Evolutionary conservation across 352 stramenopile species (phyloP).

Genomic region (Phytophthora vignae): DNA sequence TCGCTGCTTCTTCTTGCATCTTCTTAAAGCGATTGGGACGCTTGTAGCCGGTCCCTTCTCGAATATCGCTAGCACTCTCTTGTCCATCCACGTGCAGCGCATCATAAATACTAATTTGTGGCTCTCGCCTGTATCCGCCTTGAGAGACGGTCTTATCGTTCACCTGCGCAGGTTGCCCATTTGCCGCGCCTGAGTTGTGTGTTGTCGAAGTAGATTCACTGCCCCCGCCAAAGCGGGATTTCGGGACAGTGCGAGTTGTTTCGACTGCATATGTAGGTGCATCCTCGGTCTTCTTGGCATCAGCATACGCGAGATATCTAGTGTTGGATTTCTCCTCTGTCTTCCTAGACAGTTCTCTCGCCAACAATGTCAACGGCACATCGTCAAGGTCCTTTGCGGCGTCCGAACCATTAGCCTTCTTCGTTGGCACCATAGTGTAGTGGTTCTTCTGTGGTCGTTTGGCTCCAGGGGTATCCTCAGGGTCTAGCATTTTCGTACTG

Average conservation of each 20-base stretch:
- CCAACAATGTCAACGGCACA: conserved; percentile 28
- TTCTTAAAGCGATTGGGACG: conserved; percentile 67
- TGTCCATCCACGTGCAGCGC: conserved; percentile 56
- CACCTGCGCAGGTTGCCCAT: conserved; percentile 11
- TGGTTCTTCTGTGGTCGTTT: conserved; percentile 25
- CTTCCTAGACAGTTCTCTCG: conserved; percentile 35
- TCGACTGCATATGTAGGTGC: conserved; percentile 22
- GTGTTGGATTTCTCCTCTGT: conserved; percentile 23
- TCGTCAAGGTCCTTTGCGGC: conserved; percentile 27
- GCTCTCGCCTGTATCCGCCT: conserved; percentile 45
- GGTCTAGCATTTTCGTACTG: conserved; percentile 55
- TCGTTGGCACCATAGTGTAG: conserved; percentile 34
- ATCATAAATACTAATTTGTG: conserved; percentile 70
- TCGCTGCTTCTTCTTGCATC: conserved; percentile 50
- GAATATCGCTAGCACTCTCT: conserved; percentile 39
- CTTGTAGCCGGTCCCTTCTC: conserved; percentile 53
- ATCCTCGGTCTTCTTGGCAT: conserved; percentile 38
- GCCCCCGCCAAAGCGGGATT: conserved; percentile 41
- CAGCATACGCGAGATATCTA: conserved; percentile 61
- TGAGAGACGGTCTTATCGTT: conserved; percentile 19
- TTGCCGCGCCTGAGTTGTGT: conserved; percentile 8
- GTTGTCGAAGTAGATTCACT: conserved; percentile 5
- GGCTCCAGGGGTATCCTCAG: conserved; percentile 18
- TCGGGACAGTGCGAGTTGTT: conserved; percentile 23
- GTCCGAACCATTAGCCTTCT: background rate